Conservation (phyloP, 164 flowering plant species). For the Houttuynia cordata region DNA sequence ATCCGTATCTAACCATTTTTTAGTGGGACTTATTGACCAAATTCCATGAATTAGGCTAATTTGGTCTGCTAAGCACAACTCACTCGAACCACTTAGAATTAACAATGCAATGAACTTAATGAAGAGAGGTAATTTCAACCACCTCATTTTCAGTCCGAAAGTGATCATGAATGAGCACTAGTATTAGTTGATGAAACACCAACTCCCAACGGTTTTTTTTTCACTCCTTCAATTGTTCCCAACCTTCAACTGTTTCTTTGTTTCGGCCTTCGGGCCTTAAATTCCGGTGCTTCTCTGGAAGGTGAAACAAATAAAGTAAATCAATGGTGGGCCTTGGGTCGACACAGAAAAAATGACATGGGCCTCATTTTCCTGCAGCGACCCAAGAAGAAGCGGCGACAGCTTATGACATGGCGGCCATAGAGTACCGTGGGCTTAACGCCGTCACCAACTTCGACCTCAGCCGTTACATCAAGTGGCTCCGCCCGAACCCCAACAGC, state of each 20-base stretch:
- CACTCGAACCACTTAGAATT: no score
- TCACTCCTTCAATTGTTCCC: constrained; percentile 1
- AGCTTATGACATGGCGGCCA: constrained; percentile 55
- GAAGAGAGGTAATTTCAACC: no score
- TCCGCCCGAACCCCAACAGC: constrained; percentile 22
- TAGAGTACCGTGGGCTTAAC: constrained; percentile 40
- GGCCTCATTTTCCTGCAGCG: constrained; percentile 41
- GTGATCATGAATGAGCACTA: background rate
- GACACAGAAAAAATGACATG: no score
- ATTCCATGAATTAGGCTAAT: no score
- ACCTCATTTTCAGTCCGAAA: no score
- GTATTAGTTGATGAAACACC: constrained; percentile 9
- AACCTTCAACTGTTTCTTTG: constrained; percentile 10
- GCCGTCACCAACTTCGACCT: constrained; percentile 53
- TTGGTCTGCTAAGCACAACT: no score
- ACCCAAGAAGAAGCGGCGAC: constrained; percentile 55
- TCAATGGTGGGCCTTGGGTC: background rate
- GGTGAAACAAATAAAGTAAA: background rate
- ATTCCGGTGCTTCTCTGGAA: background rate
- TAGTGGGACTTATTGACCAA: no score
- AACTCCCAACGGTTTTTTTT: constrained; percentile 23
- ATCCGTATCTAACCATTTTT: no score
- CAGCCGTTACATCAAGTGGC: constrained; percentile 72
- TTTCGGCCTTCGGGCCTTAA: background rate
- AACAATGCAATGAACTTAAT: no score